A percentile compares a stretch with the other conserved stretches of the same genome.
Evolutionary conservation across 78 protist species (phyloP).

Genomic region (Polysphondylium violaceum): DNA sequence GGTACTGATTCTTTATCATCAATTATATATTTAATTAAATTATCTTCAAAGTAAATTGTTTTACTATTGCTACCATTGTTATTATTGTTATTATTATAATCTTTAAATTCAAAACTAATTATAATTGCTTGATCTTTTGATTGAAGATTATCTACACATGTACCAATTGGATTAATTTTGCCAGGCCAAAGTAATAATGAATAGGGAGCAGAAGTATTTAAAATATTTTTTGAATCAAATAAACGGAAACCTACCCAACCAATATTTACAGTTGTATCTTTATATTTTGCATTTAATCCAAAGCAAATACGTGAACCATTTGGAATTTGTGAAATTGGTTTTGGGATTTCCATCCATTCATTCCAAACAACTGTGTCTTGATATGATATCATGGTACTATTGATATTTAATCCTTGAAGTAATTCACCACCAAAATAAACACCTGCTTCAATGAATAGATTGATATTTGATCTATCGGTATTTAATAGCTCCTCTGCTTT

Average conservation of each 20-base stretch:
- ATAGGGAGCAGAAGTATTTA: conserved; percentile 56
- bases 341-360: conserved; percentile 61
- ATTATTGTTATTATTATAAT: too few relatives aligned
- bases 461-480: conserved; percentile 30
- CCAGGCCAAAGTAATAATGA: conserved; percentile 73
- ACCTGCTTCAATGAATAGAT: conserved; percentile 23
- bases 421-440: conserved; percentile 68
- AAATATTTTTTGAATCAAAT: conserved; percentile 35
- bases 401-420: not conserved
- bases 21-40: not conserved
- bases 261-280: conserved; percentile 5
- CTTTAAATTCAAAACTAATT: conserved; percentile 63
- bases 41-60: conserved; percentile 18
- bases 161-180: conserved; percentile 73
- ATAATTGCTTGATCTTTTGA: conserved; percentile 57
- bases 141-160: conserved; percentile 68
- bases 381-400: not conserved
- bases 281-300: conserved; percentile 29
- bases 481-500: conserved; percentile 2
- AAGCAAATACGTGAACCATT: conserved; percentile 57
- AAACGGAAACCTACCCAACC: conserved; percentile 76
- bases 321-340: conserved; percentile 34
- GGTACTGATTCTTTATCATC: conserved; percentile 8
- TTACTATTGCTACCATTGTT: not conserved
- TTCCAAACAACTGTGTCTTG: conserved; percentile 79